Conservation (phyloP, 768 basidiomycete species). For the Gloeostereum incarnatum region DNA sequence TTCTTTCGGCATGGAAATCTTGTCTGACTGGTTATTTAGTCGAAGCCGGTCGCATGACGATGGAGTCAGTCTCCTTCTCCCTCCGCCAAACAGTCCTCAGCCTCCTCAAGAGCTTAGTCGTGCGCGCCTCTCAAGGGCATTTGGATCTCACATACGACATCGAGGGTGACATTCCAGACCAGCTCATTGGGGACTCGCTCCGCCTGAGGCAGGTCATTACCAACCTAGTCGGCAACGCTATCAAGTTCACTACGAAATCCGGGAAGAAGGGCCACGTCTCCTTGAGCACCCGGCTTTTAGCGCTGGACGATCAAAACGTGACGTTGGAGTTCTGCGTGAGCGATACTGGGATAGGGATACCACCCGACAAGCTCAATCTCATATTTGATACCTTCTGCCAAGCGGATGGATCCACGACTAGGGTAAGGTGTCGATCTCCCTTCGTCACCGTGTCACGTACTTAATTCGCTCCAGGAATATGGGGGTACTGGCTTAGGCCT, state of each 20-base stretch:
- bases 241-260: too few relatives aligned
- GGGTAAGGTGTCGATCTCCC: constrained; percentile 37
- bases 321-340: constrained; percentile 96
- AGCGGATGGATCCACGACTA: constrained; percentile 95
- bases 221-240: constrained; percentile 90
- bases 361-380: constrained; percentile 93
- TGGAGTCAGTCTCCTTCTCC: constrained; percentile 98
- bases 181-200: constrained; percentile 93
- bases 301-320: constrained; percentile 73
- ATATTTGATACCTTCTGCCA: constrained; percentile 99
- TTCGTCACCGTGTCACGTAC: constrained; percentile 3
- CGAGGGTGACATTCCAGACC: constrained; percentile 92
- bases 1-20: too few relatives aligned
- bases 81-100: constrained; percentile 95
- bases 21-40: constrained; percentile 36
- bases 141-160: constrained; percentile 95
- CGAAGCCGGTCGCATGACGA: constrained; percentile 98
- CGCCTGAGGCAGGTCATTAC: constrained; percentile 93
- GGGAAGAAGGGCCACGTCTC: constrained; percentile 88
- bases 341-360: constrained; percentile 98
- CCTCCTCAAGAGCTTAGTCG: constrained; percentile 95
- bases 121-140: constrained; percentile 94
- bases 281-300: constrained; percentile 73
- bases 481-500: constrained; percentile 95
- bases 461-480: constrained; percentile 56